Conservation (phyloP, 148 eudicot genomes). For the Nyssa sinensis region DNA sequence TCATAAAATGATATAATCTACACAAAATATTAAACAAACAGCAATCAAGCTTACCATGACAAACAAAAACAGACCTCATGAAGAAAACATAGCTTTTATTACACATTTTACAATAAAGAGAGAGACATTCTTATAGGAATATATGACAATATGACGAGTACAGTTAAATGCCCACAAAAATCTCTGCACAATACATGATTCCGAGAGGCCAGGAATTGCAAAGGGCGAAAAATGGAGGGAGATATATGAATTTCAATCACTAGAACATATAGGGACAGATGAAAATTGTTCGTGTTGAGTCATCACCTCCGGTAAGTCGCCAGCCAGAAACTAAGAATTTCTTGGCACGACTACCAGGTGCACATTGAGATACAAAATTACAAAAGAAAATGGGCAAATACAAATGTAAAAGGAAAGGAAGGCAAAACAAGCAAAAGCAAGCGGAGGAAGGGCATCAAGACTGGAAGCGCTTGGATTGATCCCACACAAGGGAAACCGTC, state of each 20-base stretch:
- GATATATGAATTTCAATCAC: not conserved
- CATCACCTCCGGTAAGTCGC: conserved; percentile 82
- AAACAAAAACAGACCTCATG: not conserved
- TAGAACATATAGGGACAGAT: conserved; percentile 6
- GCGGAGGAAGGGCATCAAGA: conserved; percentile 27
- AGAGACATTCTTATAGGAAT: too few species aligned
- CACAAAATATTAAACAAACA: too few species aligned
- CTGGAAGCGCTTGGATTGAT: conserved; percentile 26
- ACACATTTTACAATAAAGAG: conserved; percentile 1
- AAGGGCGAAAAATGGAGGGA: not conserved
- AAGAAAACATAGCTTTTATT: conserved; percentile 9
- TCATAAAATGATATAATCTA: too few species aligned
- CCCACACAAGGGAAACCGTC: conserved; percentile 22
- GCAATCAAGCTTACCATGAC: not conserved
- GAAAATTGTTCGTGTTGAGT: conserved; percentile 10
- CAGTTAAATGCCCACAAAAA: too few species aligned
- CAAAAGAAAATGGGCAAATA: conserved; percentile 4
- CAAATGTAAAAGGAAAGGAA: conserved; percentile 4
- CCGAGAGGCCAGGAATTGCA: not conserved
- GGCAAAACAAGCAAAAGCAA: conserved; percentile 23
- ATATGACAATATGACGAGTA: too few species aligned
- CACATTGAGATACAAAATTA: conserved; percentile 29
- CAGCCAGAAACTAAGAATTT: conserved; percentile 29
- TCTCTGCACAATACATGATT: not conserved
- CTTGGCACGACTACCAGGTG: conserved; percentile 77